Conservation (phyloP, 1,284 basidiomycete species). For the Puccinia novopanici region DNA sequence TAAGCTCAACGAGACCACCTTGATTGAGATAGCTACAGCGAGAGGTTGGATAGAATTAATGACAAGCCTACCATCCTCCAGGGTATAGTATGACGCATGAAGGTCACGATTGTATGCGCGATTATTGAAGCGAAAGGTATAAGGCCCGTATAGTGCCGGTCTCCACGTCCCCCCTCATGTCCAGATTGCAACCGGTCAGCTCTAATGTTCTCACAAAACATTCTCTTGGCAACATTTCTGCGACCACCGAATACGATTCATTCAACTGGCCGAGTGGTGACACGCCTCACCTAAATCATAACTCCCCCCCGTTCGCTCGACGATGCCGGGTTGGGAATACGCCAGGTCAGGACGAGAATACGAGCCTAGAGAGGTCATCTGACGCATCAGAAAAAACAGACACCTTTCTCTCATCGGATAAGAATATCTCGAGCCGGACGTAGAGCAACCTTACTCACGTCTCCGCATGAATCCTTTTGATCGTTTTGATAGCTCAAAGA, state of each 20-base stretch:
- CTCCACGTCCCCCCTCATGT: neutral
- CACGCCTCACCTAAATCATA: conserved; percentile 11
- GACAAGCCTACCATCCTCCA: conserved; percentile 42
- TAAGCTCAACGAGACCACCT: neutral
- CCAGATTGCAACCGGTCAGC: no score
- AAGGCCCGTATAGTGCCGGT: conserved; percentile 7
- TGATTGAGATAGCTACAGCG: neutral
- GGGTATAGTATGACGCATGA: conserved; percentile 31
- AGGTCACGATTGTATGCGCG: conserved; percentile 27
- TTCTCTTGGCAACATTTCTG: neutral
- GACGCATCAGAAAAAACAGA: neutral
- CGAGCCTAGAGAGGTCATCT: neutral
- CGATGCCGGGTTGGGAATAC: neutral
- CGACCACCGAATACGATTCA: neutral
- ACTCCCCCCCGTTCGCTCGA: conserved; percentile 5
- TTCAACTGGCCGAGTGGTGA: neutral
- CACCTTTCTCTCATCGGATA: neutral
- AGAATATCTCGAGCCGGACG: neutral
- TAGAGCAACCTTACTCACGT: neutral
- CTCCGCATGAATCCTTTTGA: neutral
- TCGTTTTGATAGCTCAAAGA: neutral
- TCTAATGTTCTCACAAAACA: neutral
- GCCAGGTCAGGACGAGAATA: conserved; percentile 18
- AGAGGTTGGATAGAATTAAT: neutral
- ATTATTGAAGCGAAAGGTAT: conserved; percentile 9